Base-by-base conservation (phyloP, 2,329 filamentous ascomycete genomes). In the Calonectria leucothoes region DNA sequence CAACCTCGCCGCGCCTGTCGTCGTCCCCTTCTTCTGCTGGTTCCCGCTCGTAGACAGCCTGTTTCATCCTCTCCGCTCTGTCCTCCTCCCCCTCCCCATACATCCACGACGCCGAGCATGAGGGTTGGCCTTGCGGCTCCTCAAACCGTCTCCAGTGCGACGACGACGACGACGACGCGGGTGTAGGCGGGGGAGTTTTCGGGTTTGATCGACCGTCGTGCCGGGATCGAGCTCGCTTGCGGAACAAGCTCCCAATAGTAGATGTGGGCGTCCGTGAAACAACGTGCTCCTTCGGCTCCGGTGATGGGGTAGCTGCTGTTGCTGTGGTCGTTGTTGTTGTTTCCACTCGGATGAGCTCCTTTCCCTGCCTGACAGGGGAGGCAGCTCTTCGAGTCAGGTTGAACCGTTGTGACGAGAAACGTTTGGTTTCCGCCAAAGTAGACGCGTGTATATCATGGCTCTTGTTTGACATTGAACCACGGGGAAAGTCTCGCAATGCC, bases 131-230 rank as follows among this genome's bases (percentile, higher is more conserved):
- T n/a, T 72, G 55, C 4, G 68, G 51, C 20, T 80, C 76, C 3
- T 80, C 77, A 52, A 82, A 82, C 15, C 80, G 81, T 27, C 69
- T 72, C 81, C 81, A 82, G 39, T 80, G 74, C 23, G 75, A 51
- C 35, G 64, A n/a, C n/a, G n/a, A n/a, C n/a, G n/a, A n/a, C n/a
- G n/a, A n/a, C 23, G 75, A 51, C 35, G 64, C 68, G 10, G 80
- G 80, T 1, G 74, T 77, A 8, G 68, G 49, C 4, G 78, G 76
- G 4, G 79, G 76, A 6, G 76, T 80, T 64, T 61, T 65, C 14
- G 78, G 78, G 11, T 75, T 75, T 49, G 67, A 66, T 48, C 57
- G 71, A 1, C 69, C 67, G 31, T 77, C 67, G 31, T 77, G 39
- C 7, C 80, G 80, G 37, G 76, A 74, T 45, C 75, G 77, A 29